Percentiles rank a stretch among this genome's conserved stretches.
These are phyloP conservation scores for Suillus luteus DNA, from an alignment of 768 basidiomycete genomes.

Conservation along the genomic window DNA sequence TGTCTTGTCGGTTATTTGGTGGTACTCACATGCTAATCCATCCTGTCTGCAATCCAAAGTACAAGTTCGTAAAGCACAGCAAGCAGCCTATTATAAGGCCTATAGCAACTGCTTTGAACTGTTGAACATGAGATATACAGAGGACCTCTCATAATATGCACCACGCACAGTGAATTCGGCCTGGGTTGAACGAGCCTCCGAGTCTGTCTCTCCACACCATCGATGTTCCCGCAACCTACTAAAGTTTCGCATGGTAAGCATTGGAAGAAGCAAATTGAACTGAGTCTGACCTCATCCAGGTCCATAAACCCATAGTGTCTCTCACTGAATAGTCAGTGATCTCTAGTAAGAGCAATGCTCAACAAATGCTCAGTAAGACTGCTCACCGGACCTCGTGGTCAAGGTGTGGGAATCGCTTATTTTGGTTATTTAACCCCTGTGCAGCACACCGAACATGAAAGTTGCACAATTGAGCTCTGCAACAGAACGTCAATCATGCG, in stretches of 20 bases:
- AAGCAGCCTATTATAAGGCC: slow-evolving; percentile 86
- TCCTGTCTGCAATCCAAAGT: slow-evolving; percentile 85
- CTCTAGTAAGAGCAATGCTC: neutral
- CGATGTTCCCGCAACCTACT: slow-evolving; percentile 16
- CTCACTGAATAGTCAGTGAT: neutral
- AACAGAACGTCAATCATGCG: neutral
- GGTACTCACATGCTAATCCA: slow-evolving; percentile 80
- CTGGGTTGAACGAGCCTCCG: slow-evolving; percentile 12
- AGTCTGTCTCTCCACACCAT: neutral
- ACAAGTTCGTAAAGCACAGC: slow-evolving; percentile 91
- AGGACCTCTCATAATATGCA: neutral
- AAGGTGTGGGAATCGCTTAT: neutral
- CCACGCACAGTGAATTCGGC: slow-evolving; percentile 35
- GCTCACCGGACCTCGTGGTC: neutral
- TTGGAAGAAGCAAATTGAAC: neutral
- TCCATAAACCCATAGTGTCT: slow-evolving; percentile 19
- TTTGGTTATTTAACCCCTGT: neutral
- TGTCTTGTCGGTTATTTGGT: neutral
- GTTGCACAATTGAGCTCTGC: no score
- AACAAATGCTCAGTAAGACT: neutral
- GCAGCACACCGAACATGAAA: no score
- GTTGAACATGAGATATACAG: neutral
- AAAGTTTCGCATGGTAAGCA: neutral
- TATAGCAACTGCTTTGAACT: slow-evolving; percentile 62
- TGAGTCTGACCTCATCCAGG: slow-evolving; percentile 27